Evolutionary conservation across 2,329 filamentous ascomycete genomes (phyloP).

Genomic region (Nothomitra cinnamomea): DNA sequence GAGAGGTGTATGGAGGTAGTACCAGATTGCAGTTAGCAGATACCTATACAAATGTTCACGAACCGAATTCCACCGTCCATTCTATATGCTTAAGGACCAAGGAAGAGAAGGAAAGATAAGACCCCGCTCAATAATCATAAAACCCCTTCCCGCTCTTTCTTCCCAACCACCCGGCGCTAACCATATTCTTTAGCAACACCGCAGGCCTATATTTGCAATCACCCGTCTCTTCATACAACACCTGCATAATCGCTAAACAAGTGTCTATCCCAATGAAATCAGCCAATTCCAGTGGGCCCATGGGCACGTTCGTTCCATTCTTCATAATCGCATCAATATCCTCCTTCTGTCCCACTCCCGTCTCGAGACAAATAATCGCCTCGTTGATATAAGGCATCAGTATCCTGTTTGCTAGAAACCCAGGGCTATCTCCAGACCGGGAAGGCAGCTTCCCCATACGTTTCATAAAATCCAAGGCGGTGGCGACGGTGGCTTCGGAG

Average conservation of each 20-base stretch:
- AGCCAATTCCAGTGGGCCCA: conserved; percentile 84
- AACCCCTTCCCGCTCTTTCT: conserved; percentile 97
- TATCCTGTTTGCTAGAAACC: conserved; percentile 91
- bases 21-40: too few species aligned
- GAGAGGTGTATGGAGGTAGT: too few species aligned
- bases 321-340: conserved; percentile 98
- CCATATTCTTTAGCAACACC: conserved; percentile 82
- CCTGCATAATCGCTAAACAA: conserved; percentile 92
- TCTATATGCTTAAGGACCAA: too few species aligned
- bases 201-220: conserved; percentile 92
- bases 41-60: too few species aligned
- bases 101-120: too few species aligned
- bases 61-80: too few species aligned
- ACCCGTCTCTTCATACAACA: conserved; percentile 76
- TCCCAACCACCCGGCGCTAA: conserved; percentile 91
- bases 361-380: conserved; percentile 89
- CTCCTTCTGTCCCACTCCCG: conserved; percentile 71
- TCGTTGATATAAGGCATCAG: conserved; percentile 99
- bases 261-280: conserved; percentile 98
- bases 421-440: conserved; percentile 73
- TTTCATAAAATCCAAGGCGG: conserved; percentile 70
- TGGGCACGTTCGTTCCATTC: conserved; percentile 95
- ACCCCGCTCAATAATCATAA: conserved; percentile 52
- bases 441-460: conserved; percentile 88
- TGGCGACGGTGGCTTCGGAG: conserved; percentile 61